These are phyloP conservation scores for Microdochium paspali DNA, from an alignment of 2,329 filamentous ascomycete genomes.

Conservation along the genomic window DNA sequence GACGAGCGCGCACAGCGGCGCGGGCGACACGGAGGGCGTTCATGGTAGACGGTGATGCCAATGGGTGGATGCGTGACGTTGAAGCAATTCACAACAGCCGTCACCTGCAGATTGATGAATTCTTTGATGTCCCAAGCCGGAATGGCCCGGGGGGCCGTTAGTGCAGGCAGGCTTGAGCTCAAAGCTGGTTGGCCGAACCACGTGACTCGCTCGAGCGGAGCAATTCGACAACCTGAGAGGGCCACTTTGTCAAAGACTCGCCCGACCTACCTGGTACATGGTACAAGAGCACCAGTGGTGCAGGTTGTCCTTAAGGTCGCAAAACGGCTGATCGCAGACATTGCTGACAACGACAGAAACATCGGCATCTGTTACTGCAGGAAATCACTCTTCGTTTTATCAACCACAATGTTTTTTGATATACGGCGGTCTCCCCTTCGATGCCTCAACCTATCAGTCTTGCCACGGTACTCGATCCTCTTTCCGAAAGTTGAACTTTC, in stretches of 20 bases:
- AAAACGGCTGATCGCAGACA: too few relatives aligned
- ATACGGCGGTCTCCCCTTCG: too few relatives aligned
- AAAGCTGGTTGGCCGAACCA: background rate
- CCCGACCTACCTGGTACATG: constrained; percentile 11
- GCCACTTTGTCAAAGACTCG: constrained; percentile 11
- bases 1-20: constrained; percentile 75
- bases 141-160: background rate
- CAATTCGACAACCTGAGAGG: too few relatives aligned
- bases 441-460: too few relatives aligned
- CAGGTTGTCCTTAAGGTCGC: too few relatives aligned
- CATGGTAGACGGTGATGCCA: constrained; percentile 57
- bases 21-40: constrained; percentile 91
- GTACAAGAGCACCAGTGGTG: too few relatives aligned
- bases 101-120: constrained; percentile 35
- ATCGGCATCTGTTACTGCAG: background rate
- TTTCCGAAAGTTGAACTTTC: too few relatives aligned
- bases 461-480: too few relatives aligned
- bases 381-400: background rate
- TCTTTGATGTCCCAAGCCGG: constrained; percentile 2
- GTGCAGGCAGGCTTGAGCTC: background rate
- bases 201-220: too few relatives aligned
- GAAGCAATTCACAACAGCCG: constrained; percentile 27
- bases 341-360: background rate
- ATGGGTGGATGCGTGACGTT: constrained; percentile 36
- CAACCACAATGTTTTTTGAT: too few relatives aligned